Evolutionary conservation across 768 basidiomycete genomes (phyloP).

Genomic region (Amanita pseudoporphyria): DNA sequence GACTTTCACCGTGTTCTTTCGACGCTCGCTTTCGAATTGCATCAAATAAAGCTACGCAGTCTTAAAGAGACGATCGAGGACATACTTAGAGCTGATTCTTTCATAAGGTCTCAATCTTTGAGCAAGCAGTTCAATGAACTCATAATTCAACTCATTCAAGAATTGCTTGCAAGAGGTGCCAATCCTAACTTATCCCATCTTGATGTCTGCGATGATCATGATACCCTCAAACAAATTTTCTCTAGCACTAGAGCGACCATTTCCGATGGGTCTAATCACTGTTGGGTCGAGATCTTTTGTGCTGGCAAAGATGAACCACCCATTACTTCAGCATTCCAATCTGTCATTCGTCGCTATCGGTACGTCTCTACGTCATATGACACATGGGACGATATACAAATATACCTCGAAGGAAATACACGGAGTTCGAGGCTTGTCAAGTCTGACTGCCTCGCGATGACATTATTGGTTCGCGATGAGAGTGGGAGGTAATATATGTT

Average conservation of each 20-base stretch:
- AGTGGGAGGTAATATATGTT: too few species aligned
- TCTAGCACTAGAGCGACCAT: not conserved
- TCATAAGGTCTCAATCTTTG: not conserved
- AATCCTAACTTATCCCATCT: not conserved
- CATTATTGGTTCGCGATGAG: too few species aligned
- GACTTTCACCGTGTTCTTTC: not conserved
- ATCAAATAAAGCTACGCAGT: not conserved
- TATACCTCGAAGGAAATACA: too few species aligned
- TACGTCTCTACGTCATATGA: not conserved
- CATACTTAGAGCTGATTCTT: not conserved
- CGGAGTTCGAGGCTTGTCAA: too few species aligned
- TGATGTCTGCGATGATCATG: not conserved
- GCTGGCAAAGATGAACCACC: not conserved
- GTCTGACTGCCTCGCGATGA: too few species aligned
- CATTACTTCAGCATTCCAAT: not conserved
- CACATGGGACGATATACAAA: too few species aligned
- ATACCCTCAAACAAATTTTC: not conserved
- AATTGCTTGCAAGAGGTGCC: not conserved
- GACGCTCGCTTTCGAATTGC: not conserved
- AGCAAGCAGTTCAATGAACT: not conserved
- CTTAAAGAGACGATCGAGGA: not conserved
- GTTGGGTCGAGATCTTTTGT: not conserved
- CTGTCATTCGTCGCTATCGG: not conserved
- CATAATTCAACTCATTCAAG: not conserved
- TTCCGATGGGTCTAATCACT: not conserved